phyloP scores from a whole-genome alignment of 345 rosid genomes.

The Psidium friedrichsthalianum region DNA sequence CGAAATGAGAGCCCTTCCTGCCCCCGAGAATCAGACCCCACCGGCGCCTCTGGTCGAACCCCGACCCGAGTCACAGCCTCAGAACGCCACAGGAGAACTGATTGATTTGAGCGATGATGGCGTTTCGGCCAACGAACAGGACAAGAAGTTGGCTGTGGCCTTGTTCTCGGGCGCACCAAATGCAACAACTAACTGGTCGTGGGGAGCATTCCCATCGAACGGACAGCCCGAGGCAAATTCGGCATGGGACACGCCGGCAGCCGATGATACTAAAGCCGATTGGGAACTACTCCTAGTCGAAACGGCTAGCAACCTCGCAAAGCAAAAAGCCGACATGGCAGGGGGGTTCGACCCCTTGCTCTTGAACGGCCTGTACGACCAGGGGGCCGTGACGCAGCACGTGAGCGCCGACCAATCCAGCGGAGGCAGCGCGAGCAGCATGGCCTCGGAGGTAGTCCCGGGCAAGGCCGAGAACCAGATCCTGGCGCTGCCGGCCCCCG shows the following conservation, averaged over 20 bases:
- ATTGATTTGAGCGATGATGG: constrained; percentile 59
- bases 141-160: constrained; percentile 68
- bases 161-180: constrained; percentile 46
- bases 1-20: constrained; percentile 68
- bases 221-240: constrained; percentile 40
- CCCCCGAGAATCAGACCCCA: constrained; percentile 26
- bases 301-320: constrained; percentile 55
- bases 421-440: constrained; percentile 71
- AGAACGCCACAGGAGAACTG: constrained; percentile 40
- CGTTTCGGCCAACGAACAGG: constrained; percentile 65
- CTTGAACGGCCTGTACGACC: constrained; percentile 77
- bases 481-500: constrained; percentile 59
- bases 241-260: constrained; percentile 62
- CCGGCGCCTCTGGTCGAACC: constrained; percentile 46
- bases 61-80: constrained; percentile 23
- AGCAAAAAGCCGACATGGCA: constrained; percentile 45
- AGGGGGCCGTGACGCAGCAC: constrained; percentile 69
- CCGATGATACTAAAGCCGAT: constrained; percentile 67
- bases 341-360: constrained; percentile 69
- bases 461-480: constrained; percentile 27
- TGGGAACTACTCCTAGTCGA: constrained; percentile 88
- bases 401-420: constrained; percentile 39
- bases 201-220: constrained; percentile 66
- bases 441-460: constrained; percentile 32
- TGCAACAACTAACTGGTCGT: constrained; percentile 38